Base-by-base conservation (phyloP, 208 protist species). In the Crithidia mellificae region DNA sequence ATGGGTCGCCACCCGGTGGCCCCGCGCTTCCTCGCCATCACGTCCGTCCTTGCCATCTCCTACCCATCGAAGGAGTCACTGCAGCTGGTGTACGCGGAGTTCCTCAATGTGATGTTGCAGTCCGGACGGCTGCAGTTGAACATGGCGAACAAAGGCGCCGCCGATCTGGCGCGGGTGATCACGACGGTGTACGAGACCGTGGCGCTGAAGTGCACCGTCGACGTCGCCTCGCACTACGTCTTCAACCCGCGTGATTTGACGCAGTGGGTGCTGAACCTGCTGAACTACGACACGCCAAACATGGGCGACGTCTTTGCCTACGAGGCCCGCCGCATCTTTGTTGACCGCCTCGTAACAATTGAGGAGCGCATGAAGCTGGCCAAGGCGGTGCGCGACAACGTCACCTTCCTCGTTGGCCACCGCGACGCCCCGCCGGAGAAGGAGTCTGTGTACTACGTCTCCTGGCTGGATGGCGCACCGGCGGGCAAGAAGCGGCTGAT, bases 181-280 rank as follows among this genome's bases (percentile, higher is more conserved):
- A 92, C 97, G 12, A 92, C 89, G 29, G 83, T 99, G 6, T 99
- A 98, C 79, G 89, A 98, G 68, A 70, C 77, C 19, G 86, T 98
- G 30, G 49, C 78, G 20, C 70, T 74, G n/a, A 82, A 87, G 38
- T 99, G 93, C 76, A 97, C 94, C 12, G 87, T 97, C 0, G 97
- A 99, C 76, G 83, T 96, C 20, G 87, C 95, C 25, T 93, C 95
- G 20, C 98, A 99, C 75, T 99, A 99, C 86, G 78, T 98, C 63
- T 99, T 99, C 75, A 99, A 97, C 47, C 98, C 98, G 24, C 96
- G 97, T 61, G 97, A 99, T 65, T 72, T 99, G 19, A 99, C 97
- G 22, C 83, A 81, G 65, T 99, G 97, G 96, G 85, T 90, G 17
- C 63, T 97, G 39, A 93, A 94, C 54, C 68, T 99, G 63, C 76